Evolutionary conservation across 768 basidiomycete genomes (phyloP), one percentile per base, ranked within the genome.

Genomic region (Rhodosporidiobolus sp.): DNA sequence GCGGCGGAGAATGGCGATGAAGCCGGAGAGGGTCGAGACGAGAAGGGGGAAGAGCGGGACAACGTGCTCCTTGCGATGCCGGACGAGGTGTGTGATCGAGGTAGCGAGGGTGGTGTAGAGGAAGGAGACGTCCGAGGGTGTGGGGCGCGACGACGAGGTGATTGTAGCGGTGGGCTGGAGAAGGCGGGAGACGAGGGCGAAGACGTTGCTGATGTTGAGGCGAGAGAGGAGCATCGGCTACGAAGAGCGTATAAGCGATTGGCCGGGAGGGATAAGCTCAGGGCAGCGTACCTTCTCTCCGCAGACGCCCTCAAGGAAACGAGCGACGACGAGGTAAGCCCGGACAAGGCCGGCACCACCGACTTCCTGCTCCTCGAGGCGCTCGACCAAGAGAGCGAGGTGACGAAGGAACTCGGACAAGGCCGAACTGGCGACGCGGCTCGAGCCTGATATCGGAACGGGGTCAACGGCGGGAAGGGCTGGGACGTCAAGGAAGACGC

Each of bases 41-140:
- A 74, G 73, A 45, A 65, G 62, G n/a, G 73, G 70, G 76, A 77
- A 77, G 35, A 76, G 65, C 8, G 67, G 61, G 24, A 63, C 52
- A 62, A 74, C 32, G 67, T 72, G 69, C 53, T 74, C 72, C 57
- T 77, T 74, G 19, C 76, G 73, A 55, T 77, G 73, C 0, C 73
- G 73, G 28, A 74, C 71, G 43, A 77, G 45, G 56, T 72, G 74
- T 3, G 59, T 63, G 34, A 72, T 63, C 2, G 61, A 54, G 16
- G 55, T 30, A 17, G 62, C 74, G 64, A 75, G 67, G n/a, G 70
- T 49, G 38, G 48, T 55, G 50, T 55, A 62, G 22, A 75, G 58
- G 8, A 26, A 8, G 8, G 66, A 17, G 45, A 30, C 4, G 11
- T 50, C 6, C 16, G 65, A 3, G 4, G 14, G 26, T 16, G 35